Conservation (phyloP, 768 basidiomycete species). For the Podaxis sp. region DNA sequence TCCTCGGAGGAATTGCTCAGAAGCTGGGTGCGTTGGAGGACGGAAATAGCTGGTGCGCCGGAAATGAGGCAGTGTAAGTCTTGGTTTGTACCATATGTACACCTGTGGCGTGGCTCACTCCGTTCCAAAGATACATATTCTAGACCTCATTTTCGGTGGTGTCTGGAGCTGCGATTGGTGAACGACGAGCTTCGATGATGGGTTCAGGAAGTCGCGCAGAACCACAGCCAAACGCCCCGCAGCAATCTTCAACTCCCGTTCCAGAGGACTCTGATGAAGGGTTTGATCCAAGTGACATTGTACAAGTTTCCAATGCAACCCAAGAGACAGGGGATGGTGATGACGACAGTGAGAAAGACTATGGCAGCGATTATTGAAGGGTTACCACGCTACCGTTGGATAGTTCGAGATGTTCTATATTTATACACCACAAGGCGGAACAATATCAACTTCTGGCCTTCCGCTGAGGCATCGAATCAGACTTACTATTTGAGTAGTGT, state of each 20-base stretch:
- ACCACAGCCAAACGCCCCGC: neutral
- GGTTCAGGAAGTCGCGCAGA: neutral
- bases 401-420: neutral
- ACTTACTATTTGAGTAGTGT: neutral
- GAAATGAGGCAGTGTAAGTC: slow-evolving; percentile 51
- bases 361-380: slow-evolving; percentile 14
- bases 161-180: slow-evolving; percentile 44
- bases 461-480: neutral
- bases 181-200: slow-evolving; percentile 32
- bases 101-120: neutral
- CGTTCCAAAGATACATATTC: slow-evolving; percentile 34
- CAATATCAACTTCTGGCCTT: neutral
- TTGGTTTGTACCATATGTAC: neutral
- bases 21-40: slow-evolving; percentile 30
- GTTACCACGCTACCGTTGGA: neutral
- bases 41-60: slow-evolving; percentile 43
- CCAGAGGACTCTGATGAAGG: slow-evolving; percentile 29
- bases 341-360: slow-evolving; percentile 25
- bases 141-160: slow-evolving; percentile 48
- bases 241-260: slow-evolving; percentile 8
- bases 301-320: slow-evolving; percentile 10
- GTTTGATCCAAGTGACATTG: slow-evolving; percentile 31
- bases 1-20: slow-evolving; percentile 32
- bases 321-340: neutral
- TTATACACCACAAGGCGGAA: neutral